These are phyloP conservation scores for Cercospora sp. DNA, from an alignment of 2,329 filamentous ascomycete species.

Conservation along the genomic window DNA sequence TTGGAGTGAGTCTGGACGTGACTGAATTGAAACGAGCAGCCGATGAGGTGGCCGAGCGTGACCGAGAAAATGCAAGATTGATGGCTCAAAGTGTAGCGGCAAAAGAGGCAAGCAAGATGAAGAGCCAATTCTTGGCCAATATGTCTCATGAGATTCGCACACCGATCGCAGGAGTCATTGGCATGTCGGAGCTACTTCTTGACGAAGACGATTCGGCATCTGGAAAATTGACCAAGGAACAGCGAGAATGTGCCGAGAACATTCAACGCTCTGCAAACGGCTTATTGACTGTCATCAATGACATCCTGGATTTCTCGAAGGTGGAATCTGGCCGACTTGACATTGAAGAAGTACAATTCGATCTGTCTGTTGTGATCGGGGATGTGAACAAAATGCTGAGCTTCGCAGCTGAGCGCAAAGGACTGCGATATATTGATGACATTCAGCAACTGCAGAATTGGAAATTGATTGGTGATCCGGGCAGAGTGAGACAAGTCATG, in stretches of 20 bases:
- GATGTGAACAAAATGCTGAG: conserved; percentile 86
- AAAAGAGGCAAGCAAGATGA: conserved; percentile 76
- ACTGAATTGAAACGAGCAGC: conserved; percentile 69
- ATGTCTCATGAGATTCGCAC: conserved; percentile 43
- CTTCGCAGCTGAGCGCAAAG: conserved; percentile 79
- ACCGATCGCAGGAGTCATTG: conserved; percentile 77
- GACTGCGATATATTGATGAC: conserved; percentile 69
- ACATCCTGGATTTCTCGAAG: conserved; percentile 90
- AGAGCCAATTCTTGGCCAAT: conserved; percentile 76
- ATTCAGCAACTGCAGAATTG: conserved; percentile 63
- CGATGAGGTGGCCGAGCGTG: conserved; percentile 62
- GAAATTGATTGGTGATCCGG: conserved; percentile 83
- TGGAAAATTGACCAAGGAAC: conserved; percentile 61
- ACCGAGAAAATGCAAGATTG: conserved; percentile 65
- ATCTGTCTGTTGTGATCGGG: conserved; percentile 68
- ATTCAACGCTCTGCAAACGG: conserved; percentile 79
- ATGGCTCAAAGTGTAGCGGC: conserved; percentile 75
- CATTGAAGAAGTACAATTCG: conserved; percentile 79
- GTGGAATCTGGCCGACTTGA: conserved; percentile 71
- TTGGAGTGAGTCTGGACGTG: conserved; percentile 77
- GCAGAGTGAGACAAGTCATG: conserved; percentile 78
- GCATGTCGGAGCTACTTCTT: conserved; percentile 73
- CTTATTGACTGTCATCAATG: conserved; percentile 83
- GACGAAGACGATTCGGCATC: conserved; percentile 54
- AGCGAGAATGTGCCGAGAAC: conserved; percentile 72